These are phyloP conservation scores for Candida boleticola DNA, from an alignment of 805 yeast species.

Conservation along the genomic window DNA sequence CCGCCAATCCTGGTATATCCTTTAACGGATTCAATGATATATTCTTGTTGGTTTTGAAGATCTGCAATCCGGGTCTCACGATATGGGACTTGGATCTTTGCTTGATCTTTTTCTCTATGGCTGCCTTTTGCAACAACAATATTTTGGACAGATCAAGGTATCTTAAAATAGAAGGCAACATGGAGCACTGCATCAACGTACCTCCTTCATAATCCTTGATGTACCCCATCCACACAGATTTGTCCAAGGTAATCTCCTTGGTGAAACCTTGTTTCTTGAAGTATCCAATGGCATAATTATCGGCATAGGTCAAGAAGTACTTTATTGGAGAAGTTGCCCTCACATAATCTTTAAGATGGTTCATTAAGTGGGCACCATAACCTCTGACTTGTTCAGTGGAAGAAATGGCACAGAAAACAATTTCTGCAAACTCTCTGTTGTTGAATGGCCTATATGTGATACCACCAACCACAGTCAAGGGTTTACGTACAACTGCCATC, in stretches of 20 bases:
- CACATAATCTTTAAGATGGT: constrained; percentile 94
- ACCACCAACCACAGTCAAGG: constrained; percentile 95
- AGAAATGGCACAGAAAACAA: constrained; percentile 96
- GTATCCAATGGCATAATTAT: constrained; percentile 97
- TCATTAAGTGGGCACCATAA: constrained; percentile 98
- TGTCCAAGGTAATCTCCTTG: constrained; percentile 85
- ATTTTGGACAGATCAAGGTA: constrained; percentile 89
- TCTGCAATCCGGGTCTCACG: constrained; percentile 76
- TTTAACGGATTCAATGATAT: constrained; percentile 64
- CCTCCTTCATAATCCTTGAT: constrained; percentile 99
- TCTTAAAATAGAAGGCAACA: constrained; percentile 78
- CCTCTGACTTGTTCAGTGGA: constrained; percentile 98
- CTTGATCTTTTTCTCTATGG: constrained; percentile 80
- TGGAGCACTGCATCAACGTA: constrained; percentile 94
- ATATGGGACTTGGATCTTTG: constrained; percentile 75
- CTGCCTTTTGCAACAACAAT: constrained; percentile 84
- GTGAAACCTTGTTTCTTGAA: constrained; percentile 98
- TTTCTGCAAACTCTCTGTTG: constrained; percentile 89
- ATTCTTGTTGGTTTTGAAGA: constrained; percentile 55
- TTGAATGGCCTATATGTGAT: constrained; percentile 95
- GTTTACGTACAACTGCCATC: constrained; percentile 93
- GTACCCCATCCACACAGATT: constrained; percentile 94
- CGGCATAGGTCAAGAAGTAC: constrained; percentile 93
- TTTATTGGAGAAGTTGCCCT: constrained; percentile 80
- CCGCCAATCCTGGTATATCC: constrained; percentile 83